Percentiles rank a stretch among this genome's conserved stretches.
phyloP scores from a whole-genome alignment of 139 green algal species.

The Eudorina sp. region DNA sequence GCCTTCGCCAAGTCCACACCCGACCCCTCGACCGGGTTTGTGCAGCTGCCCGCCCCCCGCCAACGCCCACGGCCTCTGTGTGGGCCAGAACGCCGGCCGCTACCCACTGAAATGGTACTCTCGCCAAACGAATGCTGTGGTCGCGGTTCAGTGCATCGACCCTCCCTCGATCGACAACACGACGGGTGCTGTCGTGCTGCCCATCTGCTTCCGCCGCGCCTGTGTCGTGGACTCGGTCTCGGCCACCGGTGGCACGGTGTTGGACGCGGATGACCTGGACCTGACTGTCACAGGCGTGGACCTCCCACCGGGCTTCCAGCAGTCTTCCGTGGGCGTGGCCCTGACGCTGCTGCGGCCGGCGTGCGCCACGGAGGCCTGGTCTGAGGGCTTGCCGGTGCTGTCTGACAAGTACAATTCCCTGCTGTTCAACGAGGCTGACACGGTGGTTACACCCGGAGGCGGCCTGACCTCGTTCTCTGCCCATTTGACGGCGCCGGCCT shows the following conservation, averaged over 20 bases:
- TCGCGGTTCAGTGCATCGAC: conserved; percentile 22
- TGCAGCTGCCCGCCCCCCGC: background rate
- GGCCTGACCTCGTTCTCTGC: conserved; percentile 13
- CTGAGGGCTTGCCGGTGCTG: background rate
- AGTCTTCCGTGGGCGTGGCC: conserved; percentile 20
- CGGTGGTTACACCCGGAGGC: conserved; percentile 3
- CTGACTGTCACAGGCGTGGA: background rate
- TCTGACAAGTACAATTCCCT: conserved; percentile 23
- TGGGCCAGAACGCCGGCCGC: background rate
- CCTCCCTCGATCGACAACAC: background rate
- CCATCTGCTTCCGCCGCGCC: conserved; percentile 40
- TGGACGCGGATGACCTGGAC: conserved; percentile 2
- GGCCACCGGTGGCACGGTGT: background rate
- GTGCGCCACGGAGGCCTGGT: background rate
- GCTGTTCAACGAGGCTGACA: conserved; percentile 46
- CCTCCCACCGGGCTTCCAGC: conserved; percentile 6
- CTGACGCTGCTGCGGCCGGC: conserved; percentile 27
- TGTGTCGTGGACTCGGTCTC: too few relatives aligned
- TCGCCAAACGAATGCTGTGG: background rate
- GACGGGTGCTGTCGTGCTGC: conserved; percentile 2
- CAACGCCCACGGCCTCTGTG: background rate
- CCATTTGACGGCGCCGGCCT: background rate
- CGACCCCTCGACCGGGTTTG: background rate
- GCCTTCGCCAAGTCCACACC: background rate
- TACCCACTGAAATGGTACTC: conserved; percentile 1